A percentile compares a stretch with the other conserved stretches of the same genome.
Evolutionary conservation across 345 rosid genomes (phyloP).

Genomic region (Syzygium grande): DNA sequence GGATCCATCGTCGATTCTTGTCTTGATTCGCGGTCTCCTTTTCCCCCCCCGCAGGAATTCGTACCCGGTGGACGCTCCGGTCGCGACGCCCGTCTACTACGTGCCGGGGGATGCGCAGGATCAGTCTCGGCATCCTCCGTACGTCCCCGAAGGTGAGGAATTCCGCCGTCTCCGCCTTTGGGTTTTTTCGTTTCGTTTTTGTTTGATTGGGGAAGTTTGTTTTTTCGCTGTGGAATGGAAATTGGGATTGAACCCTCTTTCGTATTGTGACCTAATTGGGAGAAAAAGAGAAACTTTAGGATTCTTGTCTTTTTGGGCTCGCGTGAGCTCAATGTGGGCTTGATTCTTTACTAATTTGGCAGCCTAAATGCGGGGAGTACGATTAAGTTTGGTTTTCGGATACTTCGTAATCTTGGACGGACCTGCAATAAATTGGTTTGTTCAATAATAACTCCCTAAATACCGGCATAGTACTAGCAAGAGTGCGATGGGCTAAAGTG

Average conservation of each 20-base stretch:
- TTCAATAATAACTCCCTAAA: not conserved
- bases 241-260: not conserved
- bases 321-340: not conserved
- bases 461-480: not conserved
- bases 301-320: not conserved
- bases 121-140: conserved; percentile 78
- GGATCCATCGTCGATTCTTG: not conserved
- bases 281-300: not conserved
- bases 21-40: not conserved
- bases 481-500: not conserved
- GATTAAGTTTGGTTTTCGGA: not conserved
- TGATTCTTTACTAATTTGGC: not conserved
- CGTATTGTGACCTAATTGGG: not conserved
- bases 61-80: conserved; percentile 39
- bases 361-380: not conserved
- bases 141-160: conserved; percentile 45
- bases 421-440: not conserved
- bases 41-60: conserved; percentile 18
- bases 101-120: conserved; percentile 32
- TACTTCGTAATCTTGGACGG: not conserved
- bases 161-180: not conserved
- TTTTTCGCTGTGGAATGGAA: not conserved
- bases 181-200: not conserved
- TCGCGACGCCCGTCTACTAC: conserved; percentile 35
- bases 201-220: not conserved